Conservation (phyloP, 805 yeast genomes). For the Scheffersomyces amazonensis region DNA sequence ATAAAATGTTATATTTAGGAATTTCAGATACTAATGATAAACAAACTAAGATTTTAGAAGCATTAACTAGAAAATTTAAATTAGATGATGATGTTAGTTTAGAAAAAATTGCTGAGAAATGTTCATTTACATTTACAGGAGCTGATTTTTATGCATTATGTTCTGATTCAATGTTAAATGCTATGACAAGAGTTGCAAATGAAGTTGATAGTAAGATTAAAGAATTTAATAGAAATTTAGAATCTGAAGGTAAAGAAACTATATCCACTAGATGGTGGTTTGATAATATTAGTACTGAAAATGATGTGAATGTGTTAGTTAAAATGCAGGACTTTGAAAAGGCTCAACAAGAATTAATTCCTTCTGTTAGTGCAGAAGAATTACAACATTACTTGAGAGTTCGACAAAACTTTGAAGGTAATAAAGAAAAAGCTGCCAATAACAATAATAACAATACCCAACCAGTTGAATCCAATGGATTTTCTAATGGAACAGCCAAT, state of each 20-base stretch:
- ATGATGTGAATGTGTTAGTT: constrained; percentile 70
- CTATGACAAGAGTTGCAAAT: constrained; percentile 87
- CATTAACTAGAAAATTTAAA: constrained; percentile 80
- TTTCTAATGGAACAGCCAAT: too few relatives aligned
- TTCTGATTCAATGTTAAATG: constrained; percentile 93
- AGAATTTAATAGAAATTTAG: constrained; percentile 40
- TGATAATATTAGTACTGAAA: constrained; percentile 67
- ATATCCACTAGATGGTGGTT: constrained; percentile 87
- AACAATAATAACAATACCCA: neutral
- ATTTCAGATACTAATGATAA: constrained; percentile 88
- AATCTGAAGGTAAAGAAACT: constrained; percentile 30
- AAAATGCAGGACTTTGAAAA: constrained; percentile 70
- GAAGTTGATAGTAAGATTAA: constrained; percentile 67
- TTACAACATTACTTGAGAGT: constrained; percentile 75
- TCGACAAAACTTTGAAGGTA: constrained; percentile 81
- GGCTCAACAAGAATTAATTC: constrained; percentile 68
- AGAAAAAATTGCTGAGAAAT: constrained; percentile 54
- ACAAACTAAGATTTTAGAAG: constrained; percentile 80
- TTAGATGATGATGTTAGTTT: constrained; percentile 61
- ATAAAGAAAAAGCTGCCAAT: constrained; percentile 34
- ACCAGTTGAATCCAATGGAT: too few relatives aligned
- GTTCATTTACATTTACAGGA: constrained; percentile 93
- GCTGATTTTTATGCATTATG: constrained; percentile 97
- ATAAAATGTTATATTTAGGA: constrained; percentile 90
- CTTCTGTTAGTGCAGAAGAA: constrained; percentile 88